Percentiles rank a stretch among this genome's conserved stretches.
Conservation (phyloP, 2,329 filamentous ascomycete genomes). For the Fonsecaea monophora region DNA sequence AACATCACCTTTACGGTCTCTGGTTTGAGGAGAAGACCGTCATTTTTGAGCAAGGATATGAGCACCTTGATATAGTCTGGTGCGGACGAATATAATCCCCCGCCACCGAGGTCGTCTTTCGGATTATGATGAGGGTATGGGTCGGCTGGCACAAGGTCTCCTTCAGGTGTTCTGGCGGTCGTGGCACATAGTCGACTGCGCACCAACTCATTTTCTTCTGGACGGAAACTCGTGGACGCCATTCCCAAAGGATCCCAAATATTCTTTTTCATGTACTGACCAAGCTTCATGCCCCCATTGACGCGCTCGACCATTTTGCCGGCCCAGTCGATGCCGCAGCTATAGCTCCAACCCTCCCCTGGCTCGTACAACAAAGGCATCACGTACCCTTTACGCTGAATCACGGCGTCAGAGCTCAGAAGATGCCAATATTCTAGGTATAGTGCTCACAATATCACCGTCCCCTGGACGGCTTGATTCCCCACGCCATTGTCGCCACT, state of each 20-base stretch:
- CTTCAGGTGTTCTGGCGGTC: constrained; percentile 51
- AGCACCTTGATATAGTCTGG: constrained; percentile 45
- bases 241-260: constrained; percentile 57
- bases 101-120: constrained; percentile 54
- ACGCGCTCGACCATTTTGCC: constrained; percentile 57
- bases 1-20: constrained; percentile 39
- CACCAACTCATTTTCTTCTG: constrained; percentile 21
- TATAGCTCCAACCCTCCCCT: constrained; percentile 60
- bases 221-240: constrained; percentile 38
- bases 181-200: constrained; percentile 39
- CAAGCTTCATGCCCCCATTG: constrained; percentile 50
- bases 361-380: constrained; percentile 50
- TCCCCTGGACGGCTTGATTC: not conserved
- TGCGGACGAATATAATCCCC: constrained; percentile 50
- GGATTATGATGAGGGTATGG: constrained; percentile 49
- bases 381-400: constrained; percentile 9
- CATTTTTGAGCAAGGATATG: constrained; percentile 43
- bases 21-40: constrained; percentile 43
- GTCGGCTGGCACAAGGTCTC: constrained; percentile 46
- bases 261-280: constrained; percentile 53
- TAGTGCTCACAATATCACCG: constrained; percentile 19
- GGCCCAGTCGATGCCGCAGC: constrained; percentile 60
- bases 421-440: not conserved
- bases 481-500: constrained; percentile 30
- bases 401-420: not conserved